These are phyloP conservation scores for Penicillium sp. DNA, from an alignment of 2,329 filamentous ascomycete species.

Conservation along the genomic window DNA sequence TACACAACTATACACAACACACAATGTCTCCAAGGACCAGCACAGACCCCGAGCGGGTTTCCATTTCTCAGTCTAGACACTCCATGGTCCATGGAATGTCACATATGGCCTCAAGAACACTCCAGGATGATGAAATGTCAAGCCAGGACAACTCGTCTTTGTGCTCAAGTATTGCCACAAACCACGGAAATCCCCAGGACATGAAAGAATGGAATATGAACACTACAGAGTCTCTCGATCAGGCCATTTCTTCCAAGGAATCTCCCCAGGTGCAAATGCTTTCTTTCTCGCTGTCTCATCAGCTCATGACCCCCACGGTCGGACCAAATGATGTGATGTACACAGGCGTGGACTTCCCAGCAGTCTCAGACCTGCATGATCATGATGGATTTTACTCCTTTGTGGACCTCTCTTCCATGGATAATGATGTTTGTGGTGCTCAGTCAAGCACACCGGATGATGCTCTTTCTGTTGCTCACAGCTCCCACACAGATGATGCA, in stretches of 20 bases:
- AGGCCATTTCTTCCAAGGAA: slow-evolving; percentile 40
- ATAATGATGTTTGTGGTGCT: slow-evolving; percentile 39
- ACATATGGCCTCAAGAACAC: slow-evolving; percentile 39
- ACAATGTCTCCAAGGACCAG: slow-evolving; percentile 42
- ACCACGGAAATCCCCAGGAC: slow-evolving; percentile 36
- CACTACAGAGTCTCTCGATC: slow-evolving; percentile 42
- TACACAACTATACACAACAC: slow-evolving; percentile 20
- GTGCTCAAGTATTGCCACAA: slow-evolving; percentile 40
- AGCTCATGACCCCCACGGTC: slow-evolving; percentile 39
- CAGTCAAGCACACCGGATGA: slow-evolving; percentile 40
- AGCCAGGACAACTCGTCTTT: slow-evolving; percentile 45
- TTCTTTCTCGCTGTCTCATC: slow-evolving; percentile 44
- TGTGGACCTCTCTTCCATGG: slow-evolving; percentile 42
- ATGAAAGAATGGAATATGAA: slow-evolving; percentile 42
- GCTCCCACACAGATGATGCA: slow-evolving; percentile 39
- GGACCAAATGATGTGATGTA: slow-evolving; percentile 43
- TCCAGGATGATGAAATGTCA: slow-evolving; percentile 47
- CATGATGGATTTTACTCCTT: slow-evolving; percentile 43
- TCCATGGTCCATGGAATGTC: slow-evolving; percentile 39
- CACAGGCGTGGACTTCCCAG: slow-evolving; percentile 40
- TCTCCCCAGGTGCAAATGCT: slow-evolving; percentile 45
- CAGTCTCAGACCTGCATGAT: slow-evolving; percentile 38
- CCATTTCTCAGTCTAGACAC: slow-evolving; percentile 40
- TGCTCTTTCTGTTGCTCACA: slow-evolving; percentile 38
- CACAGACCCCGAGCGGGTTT: slow-evolving; percentile 38